These are phyloP conservation scores for Penicillium sp. DNA, from an alignment of 2,329 filamentous ascomycete species.

Conservation along the genomic window DNA sequence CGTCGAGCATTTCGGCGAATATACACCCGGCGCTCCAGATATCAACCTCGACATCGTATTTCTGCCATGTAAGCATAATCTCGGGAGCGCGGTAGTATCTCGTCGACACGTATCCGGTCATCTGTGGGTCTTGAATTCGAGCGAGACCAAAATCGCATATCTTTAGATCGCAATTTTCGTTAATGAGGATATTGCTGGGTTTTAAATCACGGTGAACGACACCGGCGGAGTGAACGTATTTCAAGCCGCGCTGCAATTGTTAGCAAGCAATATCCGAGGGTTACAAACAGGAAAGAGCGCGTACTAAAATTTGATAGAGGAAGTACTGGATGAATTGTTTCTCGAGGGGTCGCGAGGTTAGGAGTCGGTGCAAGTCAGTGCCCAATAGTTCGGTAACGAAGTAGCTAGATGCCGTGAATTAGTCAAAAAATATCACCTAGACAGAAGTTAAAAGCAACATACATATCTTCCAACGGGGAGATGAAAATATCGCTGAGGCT, in stretches of 20 bases:
- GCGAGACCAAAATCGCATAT: conserved; percentile 98
- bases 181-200: conserved; percentile 98
- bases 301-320: conserved; percentile 95
- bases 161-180: conserved; percentile 99
- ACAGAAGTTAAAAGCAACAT: conserved; percentile 33
- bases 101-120: conserved; percentile 98
- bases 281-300: not conserved
- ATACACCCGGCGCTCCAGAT: conserved; percentile 99
- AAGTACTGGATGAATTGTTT: conserved; percentile 99
- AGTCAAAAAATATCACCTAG: not conserved
- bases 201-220: conserved; percentile 97
- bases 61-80: conserved; percentile 99
- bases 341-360: conserved; percentile 92
- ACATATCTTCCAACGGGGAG: conserved; percentile 98
- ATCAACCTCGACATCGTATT: conserved; percentile 98
- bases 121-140: conserved; percentile 97
- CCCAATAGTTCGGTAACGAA: conserved; percentile 97
- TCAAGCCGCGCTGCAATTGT: conserved; percentile 73
- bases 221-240: conserved; percentile 98
- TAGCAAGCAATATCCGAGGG: conserved; percentile 12
- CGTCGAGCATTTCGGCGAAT: conserved; percentile 98
- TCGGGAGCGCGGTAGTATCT: conserved; percentile 98
- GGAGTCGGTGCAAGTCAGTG: conserved; percentile 89
- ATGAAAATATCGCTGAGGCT: conserved; percentile 99
- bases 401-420: conserved; percentile 58